Percentiles rank a stretch among this genome's conserved stretches.
Conservation (phyloP, 495 filamentous ascomycete genomes). For the Tricharina praecox region DNA sequence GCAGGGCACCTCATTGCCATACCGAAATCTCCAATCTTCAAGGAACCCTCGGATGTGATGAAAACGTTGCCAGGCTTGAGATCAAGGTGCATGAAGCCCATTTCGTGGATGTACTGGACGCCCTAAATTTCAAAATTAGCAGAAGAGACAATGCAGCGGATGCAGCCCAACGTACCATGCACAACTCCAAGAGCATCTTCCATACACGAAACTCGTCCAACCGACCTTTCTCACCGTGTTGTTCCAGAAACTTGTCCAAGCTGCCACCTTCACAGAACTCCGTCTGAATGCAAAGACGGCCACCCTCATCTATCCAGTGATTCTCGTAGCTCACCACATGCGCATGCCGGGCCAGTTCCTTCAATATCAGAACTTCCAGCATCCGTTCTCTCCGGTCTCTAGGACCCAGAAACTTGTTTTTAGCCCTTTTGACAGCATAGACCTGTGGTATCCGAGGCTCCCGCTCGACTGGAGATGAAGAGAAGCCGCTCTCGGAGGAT, state of each 20-base stretch:
- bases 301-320: slow-evolving; percentile 61
- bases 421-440: slow-evolving; percentile 88
- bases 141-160: slow-evolving; percentile 43
- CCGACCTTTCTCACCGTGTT: slow-evolving; percentile 63
- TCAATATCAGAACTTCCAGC: slow-evolving; percentile 62
- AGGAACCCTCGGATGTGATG: slow-evolving; percentile 71
- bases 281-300: slow-evolving; percentile 84
- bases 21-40: slow-evolving; percentile 95
- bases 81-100: slow-evolving; percentile 82
- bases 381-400: slow-evolving; percentile 62
- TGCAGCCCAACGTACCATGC: slow-evolving; percentile 40
- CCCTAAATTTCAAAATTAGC: slow-evolving; percentile 46
- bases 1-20: slow-evolving; percentile 64
- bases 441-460: slow-evolving; percentile 25
- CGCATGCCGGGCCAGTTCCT: slow-evolving; percentile 51
- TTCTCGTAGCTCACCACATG: slow-evolving; percentile 68
- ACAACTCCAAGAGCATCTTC: slow-evolving; percentile 81
- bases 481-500: slow-evolving; percentile 29
- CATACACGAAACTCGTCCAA: slow-evolving; percentile 95
- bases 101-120: slow-evolving; percentile 69
- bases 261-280: slow-evolving; percentile 91
- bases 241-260: slow-evolving; percentile 60
- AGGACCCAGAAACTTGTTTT: slow-evolving; percentile 53
- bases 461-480: slow-evolving; percentile 19
- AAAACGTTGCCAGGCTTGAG: slow-evolving; percentile 90